Evolutionary conservation across 2,329 filamentous ascomycete species (phyloP).

Genomic region (Plenodomus lindquistii): DNA sequence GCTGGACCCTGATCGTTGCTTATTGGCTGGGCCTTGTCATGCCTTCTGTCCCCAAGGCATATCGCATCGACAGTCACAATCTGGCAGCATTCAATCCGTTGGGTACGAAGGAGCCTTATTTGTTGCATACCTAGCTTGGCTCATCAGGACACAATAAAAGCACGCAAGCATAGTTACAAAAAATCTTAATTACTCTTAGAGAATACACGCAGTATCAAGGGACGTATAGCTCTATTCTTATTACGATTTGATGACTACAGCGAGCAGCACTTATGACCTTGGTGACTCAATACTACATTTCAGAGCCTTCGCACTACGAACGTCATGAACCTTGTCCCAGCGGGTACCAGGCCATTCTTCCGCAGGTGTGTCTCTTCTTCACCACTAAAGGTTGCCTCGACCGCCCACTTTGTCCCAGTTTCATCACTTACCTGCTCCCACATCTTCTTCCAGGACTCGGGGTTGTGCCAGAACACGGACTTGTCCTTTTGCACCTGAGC

Average conservation of each 20-base stretch:
- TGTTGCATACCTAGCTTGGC: too few species aligned
- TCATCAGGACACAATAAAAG: too few species aligned
- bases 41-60: too few species aligned
- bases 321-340: conserved; percentile 29
- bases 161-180: too few species aligned
- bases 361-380: conserved; percentile 24
- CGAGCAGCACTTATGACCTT: too few species aligned
- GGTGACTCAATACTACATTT: background rate
- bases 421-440: conserved; percentile 47
- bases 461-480: conserved; percentile 44
- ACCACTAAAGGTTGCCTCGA: conserved; percentile 33
- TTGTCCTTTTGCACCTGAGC: conserved; percentile 16
- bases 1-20: conserved; percentile 21
- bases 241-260: too few species aligned
- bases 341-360: conserved; percentile 23
- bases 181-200: too few species aligned
- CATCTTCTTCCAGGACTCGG: conserved; percentile 41
- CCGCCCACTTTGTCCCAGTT: conserved; percentile 43
- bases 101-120: too few species aligned
- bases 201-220: too few species aligned
- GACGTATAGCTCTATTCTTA: too few species aligned
- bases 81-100: background rate
- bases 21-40: conserved; percentile 22
- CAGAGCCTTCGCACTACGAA: conserved; percentile 28
- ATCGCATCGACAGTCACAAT: too few species aligned